Base-by-base conservation (phyloP, 192 early-diverging fungal genomes). In the Podila minutissima region DNA sequence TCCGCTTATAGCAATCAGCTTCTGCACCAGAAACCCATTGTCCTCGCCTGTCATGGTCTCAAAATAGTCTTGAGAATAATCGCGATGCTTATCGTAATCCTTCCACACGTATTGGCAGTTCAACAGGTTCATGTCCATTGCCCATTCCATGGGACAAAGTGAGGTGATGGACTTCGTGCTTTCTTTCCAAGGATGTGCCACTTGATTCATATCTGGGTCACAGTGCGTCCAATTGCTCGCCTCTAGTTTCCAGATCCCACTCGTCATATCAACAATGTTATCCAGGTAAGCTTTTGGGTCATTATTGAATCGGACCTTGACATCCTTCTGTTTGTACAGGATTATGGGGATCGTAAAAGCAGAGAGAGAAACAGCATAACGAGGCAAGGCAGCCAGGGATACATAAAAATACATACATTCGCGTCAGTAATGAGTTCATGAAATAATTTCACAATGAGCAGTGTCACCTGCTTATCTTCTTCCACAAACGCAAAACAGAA, bases 1-100 rank as follows among this genome's bases (percentile, higher is more conserved):
- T n/a, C n/a, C n/a, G n/a, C 76, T 67, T 72, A 86, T 83, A 32
- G 82, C 70, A 57, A 86, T 81, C 60, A 86, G 60, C 32, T 65
- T 83, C 46, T 83, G 82, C 0, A 83, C 66, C 48, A 86, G 11
- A 57, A 26, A 67, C 11, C 53, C 61, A 19, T 53, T 66, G 33
- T 50, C 32, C 53, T 67, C 64, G 37, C 75, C 69, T 0, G 71
- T 72, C 26, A 75, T 74, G 6, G 35, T 60, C 17, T 82, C 72
- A 72, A 82, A 86, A 61, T 81, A 86, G 11, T 73, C 75, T 2
- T 33, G 20, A 49, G 75, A 78, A 61, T 78, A 78, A 28, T 78
- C 69, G 5, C 38, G 46, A 2, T 20, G 7, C 4, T 61, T 8
- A 33, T 81, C 71, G 67, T 83, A 86, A 63, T 67, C 76, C 22